Evolutionary conservation across 495 filamentous ascomycete genomes (phyloP), one percentile per base, ranked within the genome.

Genomic region (Cercophora scortea): DNA sequence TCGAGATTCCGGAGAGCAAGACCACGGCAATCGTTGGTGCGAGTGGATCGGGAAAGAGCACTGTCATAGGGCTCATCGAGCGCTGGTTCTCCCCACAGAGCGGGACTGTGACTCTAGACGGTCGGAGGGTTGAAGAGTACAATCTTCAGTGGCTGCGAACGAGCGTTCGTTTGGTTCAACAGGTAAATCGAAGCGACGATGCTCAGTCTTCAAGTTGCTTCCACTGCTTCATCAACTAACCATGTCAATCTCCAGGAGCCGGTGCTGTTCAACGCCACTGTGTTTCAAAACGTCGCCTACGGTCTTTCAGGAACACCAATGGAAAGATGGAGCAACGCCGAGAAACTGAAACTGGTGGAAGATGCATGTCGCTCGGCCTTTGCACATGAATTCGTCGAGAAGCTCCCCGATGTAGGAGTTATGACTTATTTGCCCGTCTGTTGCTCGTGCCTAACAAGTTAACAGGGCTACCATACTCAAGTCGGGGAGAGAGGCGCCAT

Each of bases 31-130:
- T 96, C 45, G 87, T 92, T 45, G 86, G 90, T 6, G 79, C 88
- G 3, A 88, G 87, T 10, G 85, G 85, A 17, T 88, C 85, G 36
- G 84, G 91, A 13, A 96, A 96, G 68, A 87, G 82, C 57, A 95
- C 90, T 0, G 84, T 95, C 16, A 82, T 96, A 32, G 89, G 88
- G 1, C 71, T 96, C 6, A 77, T 95, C 32, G 88, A 95, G 62
- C 79, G 93, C 8, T 97, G 95, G 76, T 97, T 96, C 61, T 78
- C 85, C 41, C 85, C 91, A 38, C 50, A 66, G 33, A 68, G 63
- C 12, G 78, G 78, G 0, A 61, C 62, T 2, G 65, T 88, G 48
- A 58, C 70, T 4, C 72, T 85, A 4, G 76, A 79, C 25, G 78
- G 74, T 1, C 69, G 76, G 8, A 71, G 79, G 44, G 49, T 87